Evolutionary conservation across 169 alveolate species (phyloP).

Genomic region (Cardiosporidium cionae): DNA sequence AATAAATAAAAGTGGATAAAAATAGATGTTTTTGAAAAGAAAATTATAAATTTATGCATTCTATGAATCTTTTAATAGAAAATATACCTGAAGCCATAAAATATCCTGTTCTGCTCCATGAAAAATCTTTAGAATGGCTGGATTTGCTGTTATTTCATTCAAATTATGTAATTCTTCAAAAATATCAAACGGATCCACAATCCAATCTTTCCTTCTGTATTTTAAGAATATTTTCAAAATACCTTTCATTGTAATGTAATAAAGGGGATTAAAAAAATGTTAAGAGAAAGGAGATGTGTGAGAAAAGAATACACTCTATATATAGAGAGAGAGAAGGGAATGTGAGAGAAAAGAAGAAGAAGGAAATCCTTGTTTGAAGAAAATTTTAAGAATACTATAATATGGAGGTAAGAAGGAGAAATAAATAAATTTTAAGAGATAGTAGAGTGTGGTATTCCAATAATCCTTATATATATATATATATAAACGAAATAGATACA

Average conservation of each 20-base stretch:
- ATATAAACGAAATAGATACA: too few relatives aligned
- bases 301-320: not conserved
- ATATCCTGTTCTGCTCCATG: slow-evolving; percentile 87
- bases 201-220: slow-evolving; percentile 68
- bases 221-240: too few relatives aligned
- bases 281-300: not conserved
- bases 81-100: slow-evolving; percentile 70
- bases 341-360: not conserved
- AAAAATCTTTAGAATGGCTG: slow-evolving; percentile 76
- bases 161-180: slow-evolving; percentile 55
- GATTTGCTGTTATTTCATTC: slow-evolving; percentile 67
- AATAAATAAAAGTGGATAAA: not conserved
- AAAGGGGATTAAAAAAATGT: not conserved
- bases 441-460: too few relatives aligned
- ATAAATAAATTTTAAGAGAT: too few relatives aligned
- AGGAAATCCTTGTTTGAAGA: too few relatives aligned
- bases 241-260: too few relatives aligned
- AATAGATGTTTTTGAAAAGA: not conserved
- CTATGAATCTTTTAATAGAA: not conserved
- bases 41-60: not conserved
- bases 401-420: too few relatives aligned
- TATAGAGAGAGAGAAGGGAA: not conserved
- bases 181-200: slow-evolving; percentile 76
- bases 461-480: too few relatives aligned
- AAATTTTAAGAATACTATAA: too few relatives aligned